Base-by-base conservation (phyloP, 2,329 filamentous ascomycete species). In the Aurifilum marmelostoma region DNA sequence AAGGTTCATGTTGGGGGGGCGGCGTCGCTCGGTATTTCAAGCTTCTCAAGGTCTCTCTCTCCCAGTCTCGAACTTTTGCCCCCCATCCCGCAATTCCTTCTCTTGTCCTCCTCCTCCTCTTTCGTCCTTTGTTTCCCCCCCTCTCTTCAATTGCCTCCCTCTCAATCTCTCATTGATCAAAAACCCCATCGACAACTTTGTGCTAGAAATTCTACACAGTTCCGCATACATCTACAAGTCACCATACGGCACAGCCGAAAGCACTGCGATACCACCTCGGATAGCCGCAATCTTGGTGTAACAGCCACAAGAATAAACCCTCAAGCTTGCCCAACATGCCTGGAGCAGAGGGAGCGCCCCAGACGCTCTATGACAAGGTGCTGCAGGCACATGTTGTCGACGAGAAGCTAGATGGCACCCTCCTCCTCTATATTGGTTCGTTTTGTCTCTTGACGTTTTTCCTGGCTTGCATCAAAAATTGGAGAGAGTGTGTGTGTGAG, bases 291-390 rank as follows among this genome's bases (percentile, higher is more conserved):
- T 18, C 52, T 54, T 29, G 61, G 61, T 67, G 54, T 56, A 58
- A 67, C 69, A 18, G 50, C 32, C 64, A 69, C 47, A n/a, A 50
- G 12, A 34, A 27, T 41, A n/a, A 32, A 27, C 41, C 18, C 8
- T 34, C 61, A 62, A 59, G 43, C 18, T 39, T n/a, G 54, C 27
- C 65, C 67, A 84, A 89, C 80, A 97, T 97, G 93, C 93, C 93
- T 78, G 87, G 85, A 77, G 88, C 88, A 75, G 89, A 91, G 74
- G 84, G 85, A 79, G 87, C 85, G 73, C 93, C 92, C 67, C 90
- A 90, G 82, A 97, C 94, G 75, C 87, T 97, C 78, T 98, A 98
- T 83, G 95, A 98, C 87, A 98, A 98, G 89, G 94, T 98, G 81
- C 91, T 98, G 76, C 89, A 93, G 76, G 91, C 91, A 83, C 96